Evolutionary conservation across 2,329 filamentous ascomycete species (phyloP).

Genomic region (Paracorniculantispora psalliotae): DNA sequence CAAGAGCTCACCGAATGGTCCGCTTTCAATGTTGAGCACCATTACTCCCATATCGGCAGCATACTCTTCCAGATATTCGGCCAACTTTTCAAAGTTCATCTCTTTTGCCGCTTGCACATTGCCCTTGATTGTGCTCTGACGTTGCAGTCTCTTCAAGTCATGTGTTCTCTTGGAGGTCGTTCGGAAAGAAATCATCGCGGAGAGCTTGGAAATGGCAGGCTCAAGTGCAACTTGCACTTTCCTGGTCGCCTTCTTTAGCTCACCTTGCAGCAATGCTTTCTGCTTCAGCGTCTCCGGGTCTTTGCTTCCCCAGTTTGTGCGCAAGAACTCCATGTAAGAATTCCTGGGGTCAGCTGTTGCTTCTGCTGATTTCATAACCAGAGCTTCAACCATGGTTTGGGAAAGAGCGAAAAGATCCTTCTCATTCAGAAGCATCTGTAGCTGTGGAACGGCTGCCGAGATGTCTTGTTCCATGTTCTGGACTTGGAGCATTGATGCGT

Average conservation of each 20-base stretch:
- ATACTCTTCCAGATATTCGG: constrained; percentile 15
- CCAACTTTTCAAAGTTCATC: constrained; percentile 18
- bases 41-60: constrained; percentile 18
- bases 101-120: constrained; percentile 17
- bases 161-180: constrained; percentile 18
- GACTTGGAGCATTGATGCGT: constrained; percentile 7
- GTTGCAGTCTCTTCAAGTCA: constrained; percentile 17
- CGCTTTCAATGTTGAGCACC: constrained; percentile 17
- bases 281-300: constrained; percentile 9
- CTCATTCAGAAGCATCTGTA: constrained; percentile 15
- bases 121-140: constrained; percentile 15
- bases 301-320: neutral
- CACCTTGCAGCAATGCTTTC: constrained; percentile 13
- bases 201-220: constrained; percentile 15
- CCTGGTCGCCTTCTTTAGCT: constrained; percentile 13
- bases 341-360: neutral
- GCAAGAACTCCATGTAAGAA: constrained; percentile 9
- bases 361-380: constrained; percentile 1
- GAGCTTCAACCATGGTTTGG: neutral
- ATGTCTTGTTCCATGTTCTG: constrained; percentile 15
- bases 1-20: constrained; percentile 14
- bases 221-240: constrained; percentile 9
- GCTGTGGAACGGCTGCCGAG: constrained; percentile 15
- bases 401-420: constrained; percentile 14
- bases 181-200: constrained; percentile 16